Base-by-base conservation (phyloP, 768 basidiomycete species). In the Clitopilus hobsonii region DNA sequence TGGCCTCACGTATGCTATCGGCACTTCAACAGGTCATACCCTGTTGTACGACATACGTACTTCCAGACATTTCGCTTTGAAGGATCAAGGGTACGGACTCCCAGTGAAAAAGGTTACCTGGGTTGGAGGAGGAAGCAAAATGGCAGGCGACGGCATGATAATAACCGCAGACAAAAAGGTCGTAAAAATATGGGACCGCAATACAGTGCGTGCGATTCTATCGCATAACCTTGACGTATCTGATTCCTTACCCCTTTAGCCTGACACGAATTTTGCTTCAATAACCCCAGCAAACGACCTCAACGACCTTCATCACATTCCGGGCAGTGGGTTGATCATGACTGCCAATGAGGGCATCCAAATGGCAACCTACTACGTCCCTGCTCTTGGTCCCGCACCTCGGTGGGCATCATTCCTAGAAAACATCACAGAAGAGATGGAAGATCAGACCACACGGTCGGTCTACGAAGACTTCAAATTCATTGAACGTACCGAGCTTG, bases 381-480 rank as follows among this genome's bases (percentile, higher is more conserved):
- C 97, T 10, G 92, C 96, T 63, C 84, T 99, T 11, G 97, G 97
- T 0, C 94, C 95, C 2, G 97, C 97, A 8, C 96, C 97, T 4
- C 84, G 85, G 60, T 99, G 97, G 97, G 93, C 92, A 29, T 88
- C 88, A 65, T 99, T 99, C 85, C 84, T 99, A 55, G 97, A 99
- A 72, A 93, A 94, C 63, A 90, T 99, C 66, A 98, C 97, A 0
- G 97, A 99, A 69, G 97, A 99, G 67, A 88, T 98, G 87, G 96
- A 98, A 65, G 93, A 93, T 66, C 87, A 89, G 64, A 85, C 81
- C 7, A 79, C 78, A 29, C 86, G 83, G 54, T 86, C 81, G 24
- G 82, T 89, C 5, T 99, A 98, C 68, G 89, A 95, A 68, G 97
- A 98, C 73, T 98, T 86, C 84, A 99, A 99, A 71, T 99, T 98